Percentiles rank a stretch among this genome's conserved stretches.
Conservation (phyloP, 179 eudicot species). For the Heliamphora pulchella region DNA sequence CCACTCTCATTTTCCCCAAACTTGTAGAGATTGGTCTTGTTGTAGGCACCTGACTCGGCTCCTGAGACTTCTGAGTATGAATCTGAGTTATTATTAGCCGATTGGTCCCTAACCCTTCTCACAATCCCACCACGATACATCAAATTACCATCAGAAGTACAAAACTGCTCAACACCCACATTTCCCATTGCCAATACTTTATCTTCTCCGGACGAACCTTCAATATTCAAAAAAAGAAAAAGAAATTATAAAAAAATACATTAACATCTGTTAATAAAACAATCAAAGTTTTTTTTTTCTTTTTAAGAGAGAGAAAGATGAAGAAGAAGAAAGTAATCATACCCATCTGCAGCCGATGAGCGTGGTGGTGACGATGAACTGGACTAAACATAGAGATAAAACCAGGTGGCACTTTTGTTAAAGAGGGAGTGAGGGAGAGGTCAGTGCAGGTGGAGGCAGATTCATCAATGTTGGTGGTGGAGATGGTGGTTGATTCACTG, state of each 20-base stretch:
- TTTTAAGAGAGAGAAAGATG: not conserved
- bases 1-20: conserved; percentile 17
- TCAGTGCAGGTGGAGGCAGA: conserved; percentile 42
- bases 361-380: conserved; percentile 8
- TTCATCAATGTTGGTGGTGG: conserved; percentile 21
- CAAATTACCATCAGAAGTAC: not conserved
- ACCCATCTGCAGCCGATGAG: conserved; percentile 26
- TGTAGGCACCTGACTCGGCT: conserved; percentile 26
- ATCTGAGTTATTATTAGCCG: conserved; percentile 22
- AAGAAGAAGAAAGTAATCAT: conserved; percentile 17
- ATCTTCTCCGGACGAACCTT: conserved; percentile 8
- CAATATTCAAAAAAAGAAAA: not conserved
- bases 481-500: conserved; percentile 19
- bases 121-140: not conserved
- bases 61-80: conserved; percentile 42
- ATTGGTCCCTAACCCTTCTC: conserved; percentile 6
- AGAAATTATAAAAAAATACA: not conserved
- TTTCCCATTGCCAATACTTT: conserved; percentile 10
- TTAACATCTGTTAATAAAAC: not conserved
- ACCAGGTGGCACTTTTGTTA: conserved; percentile 7
- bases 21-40: conserved; percentile 12
- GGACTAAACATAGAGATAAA: conserved; percentile 17
- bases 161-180: not conserved
- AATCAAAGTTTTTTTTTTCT: not conserved
- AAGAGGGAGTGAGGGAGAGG: conserved; percentile 32